Evolutionary conservation across 1,284 basidiomycete species (phyloP).

Genomic region (Ceratobasidium sp.): DNA sequence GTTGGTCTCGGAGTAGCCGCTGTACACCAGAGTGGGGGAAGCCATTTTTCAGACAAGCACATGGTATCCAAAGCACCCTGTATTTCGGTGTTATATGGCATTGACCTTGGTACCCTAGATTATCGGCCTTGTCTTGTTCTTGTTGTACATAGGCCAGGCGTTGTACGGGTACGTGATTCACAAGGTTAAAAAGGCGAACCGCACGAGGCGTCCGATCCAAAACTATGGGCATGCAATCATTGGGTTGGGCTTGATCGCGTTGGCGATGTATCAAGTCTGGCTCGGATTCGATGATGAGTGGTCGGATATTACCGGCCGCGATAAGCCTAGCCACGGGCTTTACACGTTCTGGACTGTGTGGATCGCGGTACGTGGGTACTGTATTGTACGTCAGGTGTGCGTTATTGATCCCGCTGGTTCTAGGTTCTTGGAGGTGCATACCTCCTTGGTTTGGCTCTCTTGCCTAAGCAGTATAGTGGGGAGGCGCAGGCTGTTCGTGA

Average conservation of each 20-base stretch:
- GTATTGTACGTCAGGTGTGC: not conserved
- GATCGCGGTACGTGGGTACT: constrained; percentile 39
- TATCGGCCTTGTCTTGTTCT: constrained; percentile 37
- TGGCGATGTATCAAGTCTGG: constrained; percentile 47
- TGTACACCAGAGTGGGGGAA: not conserved
- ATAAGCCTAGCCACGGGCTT: constrained; percentile 3
- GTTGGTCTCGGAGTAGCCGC: constrained; percentile 32
- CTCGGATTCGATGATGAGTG: constrained; percentile 38
- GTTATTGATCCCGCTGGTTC: not conserved
- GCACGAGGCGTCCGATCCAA: constrained; percentile 39
- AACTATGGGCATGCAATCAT: constrained; percentile 48
- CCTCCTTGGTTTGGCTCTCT: constrained; percentile 25
- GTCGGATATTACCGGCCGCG: constrained; percentile 23
- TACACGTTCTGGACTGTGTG: constrained; percentile 39
- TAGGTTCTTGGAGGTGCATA: constrained; percentile 27
- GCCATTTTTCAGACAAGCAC: constrained; percentile 38
- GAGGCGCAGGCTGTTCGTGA: constrained; percentile 7
- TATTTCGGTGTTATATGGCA: too few species aligned
- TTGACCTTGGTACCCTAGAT: too few species aligned
- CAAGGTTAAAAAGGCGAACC: constrained; percentile 41
- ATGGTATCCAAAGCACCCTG: too few species aligned
- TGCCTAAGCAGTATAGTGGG: constrained; percentile 36
- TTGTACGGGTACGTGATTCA: constrained; percentile 40
- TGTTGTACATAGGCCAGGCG: constrained; percentile 40
- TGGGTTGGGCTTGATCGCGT: constrained; percentile 20